These are phyloP conservation scores for Purshia tridentata DNA, from an alignment of 306 rosid species.

Conservation along the genomic window DNA sequence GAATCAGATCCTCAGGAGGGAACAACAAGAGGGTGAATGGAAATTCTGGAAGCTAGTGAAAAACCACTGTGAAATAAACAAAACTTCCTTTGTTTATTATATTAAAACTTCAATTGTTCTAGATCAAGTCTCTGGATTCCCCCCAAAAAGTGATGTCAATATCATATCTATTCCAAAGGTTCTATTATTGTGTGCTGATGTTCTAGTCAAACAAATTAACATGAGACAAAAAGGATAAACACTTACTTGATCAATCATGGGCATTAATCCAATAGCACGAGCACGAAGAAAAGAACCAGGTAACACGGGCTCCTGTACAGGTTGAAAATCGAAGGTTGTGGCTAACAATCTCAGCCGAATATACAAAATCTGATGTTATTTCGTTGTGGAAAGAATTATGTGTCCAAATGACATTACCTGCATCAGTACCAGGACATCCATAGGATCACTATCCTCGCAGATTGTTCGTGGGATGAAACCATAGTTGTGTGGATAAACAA, in stretches of 20 bases:
- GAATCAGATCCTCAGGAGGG: background rate
- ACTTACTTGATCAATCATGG: constrained; percentile 94
- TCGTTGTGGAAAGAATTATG: constrained; percentile 14
- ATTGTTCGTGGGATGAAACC: constrained; percentile 95
- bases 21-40: background rate
- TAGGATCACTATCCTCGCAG: constrained; percentile 97
- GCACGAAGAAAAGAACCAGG: constrained; percentile 98
- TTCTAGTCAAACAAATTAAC: background rate
- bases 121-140: background rate
- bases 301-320: constrained; percentile 72
- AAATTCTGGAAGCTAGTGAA: background rate
- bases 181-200: background rate
- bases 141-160: background rate
- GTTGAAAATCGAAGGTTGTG: constrained; percentile 9
- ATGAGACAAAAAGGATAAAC: background rate
- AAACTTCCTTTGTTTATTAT: background rate
- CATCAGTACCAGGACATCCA: constrained; percentile 92
- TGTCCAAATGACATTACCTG: constrained; percentile 59
- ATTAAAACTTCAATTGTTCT: background rate
- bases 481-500: constrained; percentile 96
- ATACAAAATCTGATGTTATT: background rate
- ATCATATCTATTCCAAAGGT: constrained; percentile 3
- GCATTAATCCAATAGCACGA: constrained; percentile 98
- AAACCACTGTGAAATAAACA: background rate
- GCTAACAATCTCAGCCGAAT: constrained; percentile 11